Evolutionary conservation across 2,329 filamentous ascomycete genomes (phyloP), one percentile per base, ranked within the genome.

Genomic region (Purpureocillium lavendulum): DNA sequence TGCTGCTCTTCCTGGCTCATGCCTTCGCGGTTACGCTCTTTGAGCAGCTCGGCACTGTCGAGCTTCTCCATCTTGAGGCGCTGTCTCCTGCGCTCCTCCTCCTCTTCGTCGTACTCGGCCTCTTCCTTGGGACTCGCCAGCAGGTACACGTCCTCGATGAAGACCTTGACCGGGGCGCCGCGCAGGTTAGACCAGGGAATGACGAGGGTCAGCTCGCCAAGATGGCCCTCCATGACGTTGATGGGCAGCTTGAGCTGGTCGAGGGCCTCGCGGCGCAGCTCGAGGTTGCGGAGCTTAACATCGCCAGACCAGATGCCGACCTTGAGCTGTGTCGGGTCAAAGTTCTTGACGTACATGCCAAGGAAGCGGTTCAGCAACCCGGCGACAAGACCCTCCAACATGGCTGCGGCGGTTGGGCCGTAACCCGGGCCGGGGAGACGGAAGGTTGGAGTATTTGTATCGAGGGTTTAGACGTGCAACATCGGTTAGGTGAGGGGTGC

Each of bases 261-360:
- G 49, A 99, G 82, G 14, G 92, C 92, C 71, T 98, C 92, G 42
- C 86, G 80, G 40, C 89, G 87, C 35, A 99, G 75, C 67, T 98
- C 86, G 43, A 99, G 81, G 55, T 98, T 82, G 44, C 82, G 82
- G 34, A 99, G 75, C 67, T 94, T 95, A 55, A 98, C 92, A 69
- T 99, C 92, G 53, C 94, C 92, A 16, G 87, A 94, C 92, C 90
- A 98, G 56, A 98, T 98, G 47, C 94, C 92, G 47, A 98, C 89
- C 60, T 98, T 98, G 49, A 99, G 76, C 70, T 98, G 92, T 56
- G 87, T 84, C 40, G 92, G 87, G 64, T 99, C 92, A 61, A 99
- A 98, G 67, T 98, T 97, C 75, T 94, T 89, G 65, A 99, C 90
- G 65, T 98, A 98, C 84, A 97, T 95, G 75, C 92, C 94, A 78